Evolutionary conservation across 2,329 filamentous ascomycete genomes (phyloP).

Genomic region (Trichoderma koningii): DNA sequence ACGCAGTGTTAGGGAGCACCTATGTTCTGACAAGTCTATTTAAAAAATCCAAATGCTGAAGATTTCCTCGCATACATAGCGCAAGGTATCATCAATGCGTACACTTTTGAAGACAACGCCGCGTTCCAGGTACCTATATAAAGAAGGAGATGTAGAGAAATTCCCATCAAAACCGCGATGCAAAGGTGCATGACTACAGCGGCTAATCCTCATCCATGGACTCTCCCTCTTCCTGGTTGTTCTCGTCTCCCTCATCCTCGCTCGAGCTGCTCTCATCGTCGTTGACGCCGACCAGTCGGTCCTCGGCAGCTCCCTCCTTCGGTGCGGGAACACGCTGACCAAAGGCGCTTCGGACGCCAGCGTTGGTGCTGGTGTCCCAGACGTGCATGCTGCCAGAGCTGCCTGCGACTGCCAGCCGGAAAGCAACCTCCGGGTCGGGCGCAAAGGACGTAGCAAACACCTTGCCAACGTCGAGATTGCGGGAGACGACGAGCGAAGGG

Average conservation of each 20-base stretch:
- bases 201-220: constrained; percentile 35
- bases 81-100: constrained; percentile 2
- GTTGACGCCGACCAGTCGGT: constrained; percentile 75
- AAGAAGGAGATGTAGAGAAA: no score
- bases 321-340: constrained; percentile 63
- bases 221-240: constrained; percentile 30
- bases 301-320: constrained; percentile 60
- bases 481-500: constrained; percentile 85
- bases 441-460: constrained; percentile 91
- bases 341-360: constrained; percentile 81
- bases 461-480: constrained; percentile 91
- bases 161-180: constrained; percentile 3
- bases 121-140: constrained; percentile 19
- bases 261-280: constrained; percentile 68
- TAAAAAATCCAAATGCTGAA: constrained; percentile 2
- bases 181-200: constrained; percentile 3
- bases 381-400: constrained; percentile 92
- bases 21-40: not conserved
- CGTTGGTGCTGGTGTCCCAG: constrained; percentile 96
- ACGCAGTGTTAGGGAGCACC: not conserved
- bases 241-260: constrained; percentile 58
- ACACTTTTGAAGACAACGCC: constrained; percentile 20
- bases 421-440: constrained; percentile 86
- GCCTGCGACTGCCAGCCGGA: constrained; percentile 88
- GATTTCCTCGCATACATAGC: not conserved